These are phyloP conservation scores for Lachancea sp. DNA, from an alignment of 805 yeast genomes.

Conservation along the genomic window DNA sequence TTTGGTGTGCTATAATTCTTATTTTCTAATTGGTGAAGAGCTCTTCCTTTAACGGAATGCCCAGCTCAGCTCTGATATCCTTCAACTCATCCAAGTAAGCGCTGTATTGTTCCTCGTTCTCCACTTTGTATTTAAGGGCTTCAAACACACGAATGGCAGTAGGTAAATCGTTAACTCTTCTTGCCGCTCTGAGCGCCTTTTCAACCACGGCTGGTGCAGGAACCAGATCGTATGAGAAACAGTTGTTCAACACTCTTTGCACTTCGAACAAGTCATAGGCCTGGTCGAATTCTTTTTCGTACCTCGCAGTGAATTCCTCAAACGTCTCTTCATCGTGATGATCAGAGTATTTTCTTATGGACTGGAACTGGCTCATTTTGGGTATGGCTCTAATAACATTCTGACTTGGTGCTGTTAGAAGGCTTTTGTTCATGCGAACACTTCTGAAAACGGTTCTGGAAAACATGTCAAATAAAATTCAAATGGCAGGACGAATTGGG, in stretches of 20 bases:
- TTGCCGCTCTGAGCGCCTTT: constrained; percentile 93
- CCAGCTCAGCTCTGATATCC: constrained; percentile 85
- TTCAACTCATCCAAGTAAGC: constrained; percentile 94
- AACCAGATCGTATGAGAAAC: constrained; percentile 96
- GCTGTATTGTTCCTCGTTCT: constrained; percentile 85
- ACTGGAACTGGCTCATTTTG: constrained; percentile 17
- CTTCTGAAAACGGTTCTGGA: constrained; percentile 23
- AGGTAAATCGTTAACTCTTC: constrained; percentile 98
- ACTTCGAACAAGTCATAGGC: constrained; percentile 85
- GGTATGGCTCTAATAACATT: constrained; percentile 7
- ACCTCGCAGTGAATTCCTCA: constrained; percentile 87
- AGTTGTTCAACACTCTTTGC: constrained; percentile 92
- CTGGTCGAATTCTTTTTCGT: constrained; percentile 92
- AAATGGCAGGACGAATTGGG: not conserved
- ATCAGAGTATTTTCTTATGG: constrained; percentile 64
- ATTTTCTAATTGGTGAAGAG: constrained; percentile 43
- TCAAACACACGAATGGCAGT: constrained; percentile 98
- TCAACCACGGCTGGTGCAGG: constrained; percentile 96
- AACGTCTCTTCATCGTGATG: constrained; percentile 87
- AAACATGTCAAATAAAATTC: constrained; percentile 14
- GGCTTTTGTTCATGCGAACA: constrained; percentile 14
- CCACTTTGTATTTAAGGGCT: constrained; percentile 94
- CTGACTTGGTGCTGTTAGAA: constrained; percentile 10
- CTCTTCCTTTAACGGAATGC: constrained; percentile 89
- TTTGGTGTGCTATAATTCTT: not conserved